phyloP scores from a whole-genome alignment of 2,329 filamentous ascomycete genomes.

The Pseudogymnoascus sp. region DNA sequence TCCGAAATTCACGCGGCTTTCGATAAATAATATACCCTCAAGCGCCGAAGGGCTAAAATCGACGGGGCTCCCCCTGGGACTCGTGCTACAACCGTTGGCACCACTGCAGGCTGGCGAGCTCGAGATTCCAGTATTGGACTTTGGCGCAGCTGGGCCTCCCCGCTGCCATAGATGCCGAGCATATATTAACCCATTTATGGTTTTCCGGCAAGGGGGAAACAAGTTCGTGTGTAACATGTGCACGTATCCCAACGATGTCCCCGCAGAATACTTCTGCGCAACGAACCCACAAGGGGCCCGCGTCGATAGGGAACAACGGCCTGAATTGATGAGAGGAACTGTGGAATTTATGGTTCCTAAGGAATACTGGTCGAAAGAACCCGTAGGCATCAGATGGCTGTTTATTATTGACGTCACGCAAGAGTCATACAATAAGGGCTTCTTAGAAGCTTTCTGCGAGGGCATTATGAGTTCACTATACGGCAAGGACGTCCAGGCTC shows the following conservation, averaged over 20 bases:
- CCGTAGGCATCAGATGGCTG: conserved; percentile 77
- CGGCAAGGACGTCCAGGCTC: conserved; percentile 49
- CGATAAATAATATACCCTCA: conserved; percentile 85
- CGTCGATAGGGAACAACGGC: conserved; percentile 79
- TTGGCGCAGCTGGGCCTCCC: conserved; percentile 83
- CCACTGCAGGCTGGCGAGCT: conserved; percentile 75
- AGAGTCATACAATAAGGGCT: conserved; percentile 84
- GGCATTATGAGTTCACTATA: conserved; percentile 83
- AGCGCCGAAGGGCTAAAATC: conserved; percentile 70
- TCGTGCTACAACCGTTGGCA: conserved; percentile 83
- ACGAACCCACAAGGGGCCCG: conserved; percentile 80
- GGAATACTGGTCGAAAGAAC: conserved; percentile 96
- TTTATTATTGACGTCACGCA: conserved; percentile 93
- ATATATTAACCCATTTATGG: conserved; percentile 99
- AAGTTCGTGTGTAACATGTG: conserved; percentile 98
- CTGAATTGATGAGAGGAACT: conserved; percentile 83
- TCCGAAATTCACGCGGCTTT: conserved; percentile 85
- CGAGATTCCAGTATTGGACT: conserved; percentile 86
- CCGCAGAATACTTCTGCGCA: conserved; percentile 86
- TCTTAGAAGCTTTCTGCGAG: conserved; percentile 81
- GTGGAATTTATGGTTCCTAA: conserved; percentile 96
- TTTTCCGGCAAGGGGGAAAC: conserved; percentile 86
- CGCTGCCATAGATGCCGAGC: conserved; percentile 87
- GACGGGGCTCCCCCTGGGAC: conserved; percentile 77
- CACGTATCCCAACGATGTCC: conserved; percentile 91